Evolutionary conservation across 768 basidiomycete species (phyloP).

Genomic region (Filobasidium wieringae): DNA sequence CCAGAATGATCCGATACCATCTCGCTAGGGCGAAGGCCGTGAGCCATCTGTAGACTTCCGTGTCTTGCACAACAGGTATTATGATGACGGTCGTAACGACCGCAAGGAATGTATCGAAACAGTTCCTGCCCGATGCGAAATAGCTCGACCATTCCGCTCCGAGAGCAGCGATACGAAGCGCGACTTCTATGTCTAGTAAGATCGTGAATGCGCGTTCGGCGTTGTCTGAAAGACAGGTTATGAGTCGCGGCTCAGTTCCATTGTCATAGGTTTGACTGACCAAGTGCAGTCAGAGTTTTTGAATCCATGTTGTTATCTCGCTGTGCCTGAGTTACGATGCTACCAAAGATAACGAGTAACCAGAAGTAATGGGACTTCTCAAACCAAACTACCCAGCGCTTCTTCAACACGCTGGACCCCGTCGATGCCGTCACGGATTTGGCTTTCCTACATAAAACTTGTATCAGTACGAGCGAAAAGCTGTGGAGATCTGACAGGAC

Average conservation of each 20-base stretch:
- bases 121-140: constrained; percentile 51
- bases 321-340: constrained; percentile 57
- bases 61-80: constrained; percentile 60
- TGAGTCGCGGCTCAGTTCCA: too few relatives aligned
- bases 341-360: constrained; percentile 52
- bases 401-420: too few relatives aligned
- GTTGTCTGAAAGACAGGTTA: constrained; percentile 43
- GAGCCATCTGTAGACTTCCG: constrained; percentile 69
- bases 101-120: constrained; percentile 64
- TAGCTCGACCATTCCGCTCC: constrained; percentile 76
- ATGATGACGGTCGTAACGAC: constrained; percentile 67
- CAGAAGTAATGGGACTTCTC: not conserved
- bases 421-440: too few relatives aligned
- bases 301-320: constrained; percentile 38
- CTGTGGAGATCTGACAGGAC: too few relatives aligned
- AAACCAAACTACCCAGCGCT: not conserved
- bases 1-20: constrained; percentile 85
- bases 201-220: constrained; percentile 67
- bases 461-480: too few relatives aligned
- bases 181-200: constrained; percentile 78
- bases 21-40: constrained; percentile 72
- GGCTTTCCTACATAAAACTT: too few relatives aligned
- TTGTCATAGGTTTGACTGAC: too few relatives aligned
- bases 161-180: constrained; percentile 56
- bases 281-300: constrained; percentile 32